Evolutionary conservation across 2,329 filamentous ascomycete species (phyloP).

Genomic region (Aspergillus sp.): DNA sequence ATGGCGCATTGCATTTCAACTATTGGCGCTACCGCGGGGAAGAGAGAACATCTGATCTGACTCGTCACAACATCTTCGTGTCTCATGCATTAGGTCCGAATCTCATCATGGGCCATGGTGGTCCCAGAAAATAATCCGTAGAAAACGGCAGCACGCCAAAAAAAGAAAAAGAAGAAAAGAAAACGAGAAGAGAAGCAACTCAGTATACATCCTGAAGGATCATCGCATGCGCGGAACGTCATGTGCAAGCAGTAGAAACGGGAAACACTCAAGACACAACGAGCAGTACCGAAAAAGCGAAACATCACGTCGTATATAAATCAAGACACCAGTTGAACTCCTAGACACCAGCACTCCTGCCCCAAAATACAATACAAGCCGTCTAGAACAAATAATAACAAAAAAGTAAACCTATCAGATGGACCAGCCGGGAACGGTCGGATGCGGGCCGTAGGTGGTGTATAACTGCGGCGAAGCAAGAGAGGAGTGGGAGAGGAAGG

Average conservation of each 20-base stretch:
- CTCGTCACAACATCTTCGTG: slow-evolving; percentile 24
- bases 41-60: slow-evolving; percentile 13
- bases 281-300: neutral
- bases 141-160: slow-evolving; percentile 11
- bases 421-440: slow-evolving; percentile 20
- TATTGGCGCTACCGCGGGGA: slow-evolving; percentile 4
- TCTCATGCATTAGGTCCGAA: slow-evolving; percentile 28
- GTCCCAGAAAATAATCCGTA: slow-evolving; percentile 17
- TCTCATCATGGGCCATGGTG: slow-evolving; percentile 19
- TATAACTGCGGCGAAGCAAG: slow-evolving; percentile 4
- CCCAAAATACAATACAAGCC: slow-evolving; percentile 9
- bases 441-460: slow-evolving; percentile 14
- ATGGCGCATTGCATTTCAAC: slow-evolving; percentile 16
- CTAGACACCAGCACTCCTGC: slow-evolving; percentile 1
- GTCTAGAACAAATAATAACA: slow-evolving; percentile 4
- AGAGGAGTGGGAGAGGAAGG: slow-evolving; percentile 7
- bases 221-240: slow-evolving; percentile 15
- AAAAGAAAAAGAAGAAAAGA: neutral
- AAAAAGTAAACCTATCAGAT: slow-evolving; percentile 3
- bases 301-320: neutral
- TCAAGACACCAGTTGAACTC: neutral
- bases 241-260: neutral
- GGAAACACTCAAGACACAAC: neutral
- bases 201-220: slow-evolving; percentile 21
- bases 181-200: neutral